Conservation (phyloP, 208 protist species). For the Angomonas ambiguus region DNA sequence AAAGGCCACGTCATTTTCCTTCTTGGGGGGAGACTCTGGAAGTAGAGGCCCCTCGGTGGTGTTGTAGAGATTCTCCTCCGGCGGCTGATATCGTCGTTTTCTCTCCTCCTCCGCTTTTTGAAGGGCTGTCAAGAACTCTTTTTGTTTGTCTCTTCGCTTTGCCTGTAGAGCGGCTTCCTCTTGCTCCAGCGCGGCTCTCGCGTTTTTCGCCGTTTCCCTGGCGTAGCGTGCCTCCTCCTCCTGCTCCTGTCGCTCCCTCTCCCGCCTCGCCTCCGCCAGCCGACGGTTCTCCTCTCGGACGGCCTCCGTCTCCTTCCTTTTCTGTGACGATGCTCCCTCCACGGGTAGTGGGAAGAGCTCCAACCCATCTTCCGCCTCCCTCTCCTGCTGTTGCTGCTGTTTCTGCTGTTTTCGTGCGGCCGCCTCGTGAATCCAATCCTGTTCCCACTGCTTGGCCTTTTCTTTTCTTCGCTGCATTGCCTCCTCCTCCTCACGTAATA, state of each 20-base stretch:
- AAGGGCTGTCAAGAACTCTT: neutral
- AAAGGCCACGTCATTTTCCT: neutral
- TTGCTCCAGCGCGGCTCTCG: neutral
- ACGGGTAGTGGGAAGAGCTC: neutral
- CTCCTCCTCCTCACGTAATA: slow-evolving; percentile 3
- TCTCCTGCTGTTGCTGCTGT: slow-evolving; percentile 3
- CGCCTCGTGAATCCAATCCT: too few species aligned
- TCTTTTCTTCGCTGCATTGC: slow-evolving; percentile 14
- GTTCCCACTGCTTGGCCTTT: too few species aligned
- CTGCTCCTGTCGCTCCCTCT: neutral
- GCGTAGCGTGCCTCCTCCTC: neutral
- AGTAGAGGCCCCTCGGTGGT: too few species aligned
- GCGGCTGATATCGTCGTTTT: too few species aligned
- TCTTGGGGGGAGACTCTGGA: too few species aligned
- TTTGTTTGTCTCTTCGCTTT: neutral
- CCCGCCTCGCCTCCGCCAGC: neutral
- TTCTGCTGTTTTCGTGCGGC: slow-evolving; percentile 21
- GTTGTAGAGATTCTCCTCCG: too few species aligned
- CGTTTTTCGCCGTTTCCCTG: neutral
- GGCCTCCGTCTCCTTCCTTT: neutral
- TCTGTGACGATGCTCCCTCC: neutral
- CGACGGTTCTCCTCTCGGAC: slow-evolving; percentile 6
- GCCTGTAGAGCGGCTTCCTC: too few species aligned
- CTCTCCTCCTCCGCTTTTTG: neutral
- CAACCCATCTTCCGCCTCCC: slow-evolving; percentile 15